Conservation (phyloP, 768 basidiomycete genomes). For the Albatrellus ellisii region DNA sequence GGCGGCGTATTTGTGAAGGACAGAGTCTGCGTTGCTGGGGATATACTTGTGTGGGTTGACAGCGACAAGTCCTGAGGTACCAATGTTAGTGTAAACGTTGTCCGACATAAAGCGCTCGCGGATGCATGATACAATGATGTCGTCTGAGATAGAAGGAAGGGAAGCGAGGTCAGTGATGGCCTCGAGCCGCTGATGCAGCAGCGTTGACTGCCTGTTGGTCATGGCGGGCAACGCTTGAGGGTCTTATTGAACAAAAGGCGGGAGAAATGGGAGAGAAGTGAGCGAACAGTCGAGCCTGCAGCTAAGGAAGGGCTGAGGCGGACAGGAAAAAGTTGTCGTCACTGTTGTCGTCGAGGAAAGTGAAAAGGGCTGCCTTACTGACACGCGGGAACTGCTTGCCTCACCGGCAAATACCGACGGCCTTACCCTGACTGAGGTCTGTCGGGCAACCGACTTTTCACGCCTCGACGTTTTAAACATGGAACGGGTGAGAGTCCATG, state of each 20-base stretch:
- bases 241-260: not conserved
- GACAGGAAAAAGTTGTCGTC: conserved; percentile 4
- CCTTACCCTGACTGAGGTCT: too few relatives aligned
- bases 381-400: too few relatives aligned
- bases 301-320: not conserved
- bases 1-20: conserved; percentile 75
- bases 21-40: conserved; percentile 67
- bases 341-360: conserved; percentile 5
- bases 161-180: conserved; percentile 54
- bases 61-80: conserved; percentile 63
- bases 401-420: too few relatives aligned
- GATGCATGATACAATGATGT: conserved; percentile 72
- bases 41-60: conserved; percentile 93
- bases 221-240: conserved; percentile 14
- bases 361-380: too few relatives aligned
- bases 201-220: conserved; percentile 35
- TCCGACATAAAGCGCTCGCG: conserved; percentile 82
- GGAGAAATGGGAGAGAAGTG: not conserved
- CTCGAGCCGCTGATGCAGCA: conserved; percentile 59
- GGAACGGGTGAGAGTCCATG: too few relatives aligned
- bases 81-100: conserved; percentile 64
- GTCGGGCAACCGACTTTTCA: too few relatives aligned
- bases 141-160: conserved; percentile 62
- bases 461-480: too few relatives aligned
- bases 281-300: not conserved